phyloP scores from a whole-genome alignment of 176 grass and related monocot genomes.

The Hordeum marinum region DNA sequence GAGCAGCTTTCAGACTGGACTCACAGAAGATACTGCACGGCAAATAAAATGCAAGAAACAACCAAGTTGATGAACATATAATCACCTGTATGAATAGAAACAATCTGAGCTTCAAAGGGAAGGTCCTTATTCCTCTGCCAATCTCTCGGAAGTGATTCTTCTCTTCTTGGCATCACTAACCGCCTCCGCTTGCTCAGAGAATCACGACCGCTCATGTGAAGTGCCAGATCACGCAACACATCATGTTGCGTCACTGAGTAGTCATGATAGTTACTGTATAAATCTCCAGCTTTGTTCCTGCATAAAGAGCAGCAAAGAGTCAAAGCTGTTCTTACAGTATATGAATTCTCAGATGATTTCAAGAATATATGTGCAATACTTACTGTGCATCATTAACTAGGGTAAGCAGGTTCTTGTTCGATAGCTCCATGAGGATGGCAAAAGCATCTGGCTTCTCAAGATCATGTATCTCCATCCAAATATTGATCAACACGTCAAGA shows the following conservation, averaged over 20 bases:
- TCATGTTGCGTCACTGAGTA: constrained; percentile 88
- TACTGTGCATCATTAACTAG: constrained; percentile 97
- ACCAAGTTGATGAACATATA: neutral
- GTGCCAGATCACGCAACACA: constrained; percentile 89
- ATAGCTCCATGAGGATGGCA: constrained; percentile 73
- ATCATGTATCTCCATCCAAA: constrained; percentile 98
- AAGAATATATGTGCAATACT: constrained; percentile 18
- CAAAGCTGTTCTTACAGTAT: neutral
- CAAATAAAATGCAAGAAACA: neutral
- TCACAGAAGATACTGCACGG: neutral
- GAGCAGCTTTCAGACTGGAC: neutral
- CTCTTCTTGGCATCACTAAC: constrained; percentile 88
- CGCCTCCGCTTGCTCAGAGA: constrained; percentile 52
- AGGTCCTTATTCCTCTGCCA: constrained; percentile 80
- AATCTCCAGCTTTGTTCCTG: constrained; percentile 88
- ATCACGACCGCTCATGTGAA: constrained; percentile 65
- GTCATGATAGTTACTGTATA: constrained; percentile 89
- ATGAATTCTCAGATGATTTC: neutral
- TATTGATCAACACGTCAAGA: constrained; percentile 80
- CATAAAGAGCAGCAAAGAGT: neutral
- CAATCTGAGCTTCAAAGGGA: constrained; percentile 83
- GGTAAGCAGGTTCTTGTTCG: constrained; percentile 84
- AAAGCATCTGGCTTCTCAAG: constrained; percentile 90
- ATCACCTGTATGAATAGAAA: constrained; percentile 96
- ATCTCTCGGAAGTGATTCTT: constrained; percentile 63